Evolutionary conservation across 345 rosid species (phyloP), one percentile per base, ranked within the genome.

Genomic region (Eucalyptus sp.): DNA sequence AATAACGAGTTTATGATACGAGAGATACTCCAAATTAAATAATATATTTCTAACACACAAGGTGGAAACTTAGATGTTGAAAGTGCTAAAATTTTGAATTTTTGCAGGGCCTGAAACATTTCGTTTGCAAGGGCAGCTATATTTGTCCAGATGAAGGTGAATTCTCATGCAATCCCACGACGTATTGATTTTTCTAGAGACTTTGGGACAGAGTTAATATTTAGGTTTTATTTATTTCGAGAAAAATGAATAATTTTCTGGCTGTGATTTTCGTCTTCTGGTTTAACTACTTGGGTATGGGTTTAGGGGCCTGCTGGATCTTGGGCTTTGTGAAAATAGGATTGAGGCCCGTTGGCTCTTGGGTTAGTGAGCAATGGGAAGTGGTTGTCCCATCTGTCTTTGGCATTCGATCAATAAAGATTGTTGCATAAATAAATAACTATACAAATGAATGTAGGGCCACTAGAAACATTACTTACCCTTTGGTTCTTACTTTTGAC

Each of bases 191-290:
- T 60, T 60, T 27, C 31, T 27, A 60, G 31, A 12, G 68, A 60
- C 8, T 60, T 60, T 60, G 15, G 16, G 27, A 56, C 13, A 24
- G 4, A 56, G 1, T 56, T 56, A 56, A 56, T 13, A 4, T 56
- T 9, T 56, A 2, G 6, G 27, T 0, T 56, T 56, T 0, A 56
- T 56, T 56, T 56, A 24, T 56, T 4, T 56, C 0, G 1, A 22
- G 62, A 56, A 56, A 56, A 56, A 24, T 9, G 12, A 56, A 56
- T 33, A 33, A 33, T n/a, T 64, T 29, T 56, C 62, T 22, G 62
- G 29, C 29, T 56, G 43, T 62, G 31, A 64, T 64, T 64, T 29
- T 64, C 16, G 76, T 64, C 33, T 64, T 0, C 43, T 0, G 80
- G 43, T 8, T 68, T 68, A 31, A 43, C 43, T 18, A 37, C 12